phyloP scores from a whole-genome alignment of 2,329 filamentous ascomycete genomes.

The Hypocrella siamensis region DNA sequence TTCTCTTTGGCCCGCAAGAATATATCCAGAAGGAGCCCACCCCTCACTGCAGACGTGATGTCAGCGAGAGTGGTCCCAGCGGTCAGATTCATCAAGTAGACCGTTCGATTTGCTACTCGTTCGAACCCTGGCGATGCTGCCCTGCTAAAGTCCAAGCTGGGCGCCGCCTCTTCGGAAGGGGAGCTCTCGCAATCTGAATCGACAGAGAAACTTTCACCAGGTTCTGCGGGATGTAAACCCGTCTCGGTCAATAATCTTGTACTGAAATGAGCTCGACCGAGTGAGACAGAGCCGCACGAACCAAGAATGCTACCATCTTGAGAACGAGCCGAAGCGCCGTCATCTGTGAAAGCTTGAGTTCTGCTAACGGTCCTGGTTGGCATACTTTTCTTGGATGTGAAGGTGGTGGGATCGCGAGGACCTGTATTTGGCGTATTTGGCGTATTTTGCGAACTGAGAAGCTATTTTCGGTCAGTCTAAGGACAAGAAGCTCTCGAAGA shows the following conservation, averaged over 20 bases:
- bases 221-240: too few relatives aligned
- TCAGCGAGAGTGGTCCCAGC: slow-evolving; percentile 49
- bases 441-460: slow-evolving; percentile 1
- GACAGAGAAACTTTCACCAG: neutral
- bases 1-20: slow-evolving; percentile 44
- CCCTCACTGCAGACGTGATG: slow-evolving; percentile 47
- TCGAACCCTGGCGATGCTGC: slow-evolving; percentile 7
- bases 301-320: too few relatives aligned
- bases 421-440: too few relatives aligned
- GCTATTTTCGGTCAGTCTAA: slow-evolving; percentile 1
- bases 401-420: too few relatives aligned
- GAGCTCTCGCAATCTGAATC: neutral
- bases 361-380: too few relatives aligned
- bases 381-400: too few relatives aligned
- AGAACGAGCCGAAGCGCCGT: too few relatives aligned
- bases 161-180: neutral
- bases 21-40: slow-evolving; percentile 56
- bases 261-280: too few relatives aligned
- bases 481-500: neutral
- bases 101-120: slow-evolving; percentile 32
- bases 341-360: too few relatives aligned
- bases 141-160: neutral
- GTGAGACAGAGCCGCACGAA: too few relatives aligned
- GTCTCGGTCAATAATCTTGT: too few relatives aligned
- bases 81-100: slow-evolving; percentile 47